Evolutionary conservation across 164 flowering plant genomes (phyloP).

Genomic region (Berberis thunbergii): DNA sequence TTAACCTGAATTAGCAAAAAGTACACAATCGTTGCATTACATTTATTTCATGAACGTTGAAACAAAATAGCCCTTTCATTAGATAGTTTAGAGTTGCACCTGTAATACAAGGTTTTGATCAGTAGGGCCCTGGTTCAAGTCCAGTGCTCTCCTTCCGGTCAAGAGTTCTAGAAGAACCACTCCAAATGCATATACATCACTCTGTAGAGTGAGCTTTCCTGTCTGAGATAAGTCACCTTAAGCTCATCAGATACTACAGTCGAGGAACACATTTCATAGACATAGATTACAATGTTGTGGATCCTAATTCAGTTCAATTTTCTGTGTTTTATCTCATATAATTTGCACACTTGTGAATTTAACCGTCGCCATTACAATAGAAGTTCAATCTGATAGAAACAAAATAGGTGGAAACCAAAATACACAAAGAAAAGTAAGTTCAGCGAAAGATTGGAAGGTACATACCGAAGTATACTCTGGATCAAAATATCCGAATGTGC

Average conservation of each 20-base stretch:
- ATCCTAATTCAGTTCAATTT: too few species aligned
- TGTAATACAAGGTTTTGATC: conserved; percentile 86
- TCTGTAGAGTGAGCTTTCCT: conserved; percentile 90
- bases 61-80: not conserved
- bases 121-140: conserved; percentile 71
- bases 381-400: not conserved
- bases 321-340: too few species aligned
- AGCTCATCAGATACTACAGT: not conserved
- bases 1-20: conserved; percentile 48
- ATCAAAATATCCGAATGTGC: conserved; percentile 95
- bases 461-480: conserved; percentile 94
- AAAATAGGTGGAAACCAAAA: not conserved
- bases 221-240: conserved; percentile 39
- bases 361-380: too few species aligned
- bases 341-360: too few species aligned
- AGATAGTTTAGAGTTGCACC: conserved; percentile 22
- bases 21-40: not conserved
- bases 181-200: conserved; percentile 97
- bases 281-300: too few species aligned
- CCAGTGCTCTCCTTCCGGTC: conserved; percentile 88
- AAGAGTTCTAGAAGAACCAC: conserved; percentile 93
- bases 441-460: not conserved
- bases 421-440: not conserved
- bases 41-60: not conserved
- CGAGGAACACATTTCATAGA: not conserved